These are phyloP conservation scores for Hibiscus mutabilis DNA, from an alignment of 345 rosid genomes.

Conservation along the genomic window DNA sequence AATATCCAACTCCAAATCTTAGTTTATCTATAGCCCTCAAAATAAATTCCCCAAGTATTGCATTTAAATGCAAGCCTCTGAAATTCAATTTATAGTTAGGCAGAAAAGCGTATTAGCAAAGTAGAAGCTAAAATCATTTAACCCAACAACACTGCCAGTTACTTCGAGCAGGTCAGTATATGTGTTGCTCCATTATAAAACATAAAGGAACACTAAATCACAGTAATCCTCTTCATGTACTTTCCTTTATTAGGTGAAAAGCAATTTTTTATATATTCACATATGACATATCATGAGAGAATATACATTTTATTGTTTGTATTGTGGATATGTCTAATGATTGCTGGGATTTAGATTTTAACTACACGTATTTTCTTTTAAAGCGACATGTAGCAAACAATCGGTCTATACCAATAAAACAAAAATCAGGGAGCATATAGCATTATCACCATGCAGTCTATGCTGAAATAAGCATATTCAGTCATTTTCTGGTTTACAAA, in stretches of 20 bases:
- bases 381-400: neutral
- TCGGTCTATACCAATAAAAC: neutral
- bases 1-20: neutral
- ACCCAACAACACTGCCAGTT: neutral
- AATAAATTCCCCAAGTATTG: neutral
- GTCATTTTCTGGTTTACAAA: neutral
- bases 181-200: neutral
- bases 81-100: neutral
- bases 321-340: conserved; percentile 18
- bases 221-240: neutral
- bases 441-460: neutral
- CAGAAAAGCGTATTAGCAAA: neutral
- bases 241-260: neutral
- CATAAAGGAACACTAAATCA: neutral
- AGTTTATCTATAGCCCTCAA: neutral
- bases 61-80: neutral
- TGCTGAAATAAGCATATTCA: neutral
- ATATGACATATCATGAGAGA: neutral
- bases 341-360: neutral
- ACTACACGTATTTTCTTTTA: neutral
- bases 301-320: neutral
- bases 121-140: neutral
- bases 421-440: neutral
- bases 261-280: neutral
- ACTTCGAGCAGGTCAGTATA: neutral